Base-by-base conservation (phyloP, 2,329 filamentous ascomycete genomes). In the Penicillium sp. region DNA sequence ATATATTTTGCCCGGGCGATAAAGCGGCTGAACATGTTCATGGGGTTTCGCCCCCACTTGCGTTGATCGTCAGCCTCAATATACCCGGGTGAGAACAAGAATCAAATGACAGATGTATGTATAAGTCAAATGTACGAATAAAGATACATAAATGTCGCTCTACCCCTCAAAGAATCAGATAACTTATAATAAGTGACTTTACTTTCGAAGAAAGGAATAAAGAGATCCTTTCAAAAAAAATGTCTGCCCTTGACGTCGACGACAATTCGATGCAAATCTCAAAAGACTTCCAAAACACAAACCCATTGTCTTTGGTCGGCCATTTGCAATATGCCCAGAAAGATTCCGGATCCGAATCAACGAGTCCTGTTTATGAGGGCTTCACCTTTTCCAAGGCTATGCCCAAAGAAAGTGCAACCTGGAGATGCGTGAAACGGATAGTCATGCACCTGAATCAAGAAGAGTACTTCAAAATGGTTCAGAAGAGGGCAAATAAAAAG, bases 371-470 rank as follows among this genome's bases (percentile, higher is more conserved):
- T 8, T 70, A 70, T 22, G 71, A 72, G 51, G 72, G 73, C 3
- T 75, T 68, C 57, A 71, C 66, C n/a, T 69, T 75, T 46, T 67
- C 64, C 61, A 70, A 70, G 49, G 71, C 67, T 11, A 52, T 55
- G 19, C 56, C 67, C n/a, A 69, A 68, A 11, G 63, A 68, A 40
- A 65, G 67, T 42, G 55, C 67, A 47, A 68, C 58, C 31, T 75
- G 72, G 73, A 65, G 48, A 10, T 61, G 66, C 6, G 68, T 65
- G 9, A 67, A 69, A 33, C 65, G 63, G 19, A 65, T 60, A 16
- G 57, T 54, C 26, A 73, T 75, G 66, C 56, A 68, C 36, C 58
- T 71, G n/a, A 61, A 56, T 8, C 73, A 75, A 52, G 51, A 59
- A 3, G 68, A 72, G 19, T 64, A 74, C 30, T 47, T 57, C 37